Evolutionary conservation across 371 early-diverging fungal species (phyloP), one percentile per base, ranked within the genome.

Genomic region (Mortierella sp.): DNA sequence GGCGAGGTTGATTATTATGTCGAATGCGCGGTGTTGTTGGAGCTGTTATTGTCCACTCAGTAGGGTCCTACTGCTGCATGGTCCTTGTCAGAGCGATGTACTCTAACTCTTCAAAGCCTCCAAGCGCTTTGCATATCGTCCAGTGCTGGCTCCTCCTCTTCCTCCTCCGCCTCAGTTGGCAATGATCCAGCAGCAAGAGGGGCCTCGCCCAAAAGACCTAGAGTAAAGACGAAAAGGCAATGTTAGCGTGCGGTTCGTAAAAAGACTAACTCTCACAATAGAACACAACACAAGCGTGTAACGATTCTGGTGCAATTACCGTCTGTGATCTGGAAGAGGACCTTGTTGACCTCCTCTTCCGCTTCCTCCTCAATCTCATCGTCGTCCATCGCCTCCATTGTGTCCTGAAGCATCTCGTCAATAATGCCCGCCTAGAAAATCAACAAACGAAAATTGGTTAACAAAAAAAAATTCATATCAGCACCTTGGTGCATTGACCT

Each of bases 351-450:
- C 89, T 98, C 97, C 58, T 94, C 96, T 68, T 98, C 97, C 0
- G 98, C 98, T 78, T 97, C 99, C 73, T 97, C 98, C 78, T 99
- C 99, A 52, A 98, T 77, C 31, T 95, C 98, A 4, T 96, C 97
- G 57, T 97, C 97, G 76, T 98, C 98, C 87, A 95, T 88, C 79
- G 91, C 90, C 52, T 97, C 98, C 81, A 99, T 92, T 47, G 97
- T 94, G 84, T 98, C 98, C 63, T 94, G 92, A 60, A 98, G 93
- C 98, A 98, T 98, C 87, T 99, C 99, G 78, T 96, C 97, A 82
- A 99, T 97, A 70, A 99, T 91, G 11, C 98, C 98, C 19, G 98
- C 97, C 96, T 96, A 86, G 7, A 44, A 14, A 65, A 42, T 2
- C 38, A 45, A 71, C 16, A n/a, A 28, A 34, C 14, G 38, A 13